Conservation (phyloP, 495 filamentous ascomycete species). For the Pyrenopolyporus hunteri region DNA sequence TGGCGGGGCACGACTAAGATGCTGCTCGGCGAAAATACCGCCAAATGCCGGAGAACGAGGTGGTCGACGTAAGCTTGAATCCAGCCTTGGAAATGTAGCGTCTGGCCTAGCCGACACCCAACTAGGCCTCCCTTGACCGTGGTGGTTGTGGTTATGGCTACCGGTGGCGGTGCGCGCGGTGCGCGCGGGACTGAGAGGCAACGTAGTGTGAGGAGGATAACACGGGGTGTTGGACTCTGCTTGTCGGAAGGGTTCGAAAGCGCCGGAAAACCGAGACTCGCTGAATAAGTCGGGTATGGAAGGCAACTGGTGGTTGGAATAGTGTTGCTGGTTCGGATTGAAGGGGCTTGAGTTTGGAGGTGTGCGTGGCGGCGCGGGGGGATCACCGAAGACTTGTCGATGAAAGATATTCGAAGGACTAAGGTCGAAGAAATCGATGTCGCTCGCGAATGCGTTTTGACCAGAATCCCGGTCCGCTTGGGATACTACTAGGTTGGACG, state of each 20-base stretch:
- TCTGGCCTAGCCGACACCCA: neutral
- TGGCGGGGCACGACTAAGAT: neutral
- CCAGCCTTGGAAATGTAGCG: neutral
- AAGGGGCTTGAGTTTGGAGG: neutral
- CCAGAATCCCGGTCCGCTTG: slow-evolving; percentile 16
- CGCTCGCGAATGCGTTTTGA: slow-evolving; percentile 9
- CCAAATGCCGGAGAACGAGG: neutral
- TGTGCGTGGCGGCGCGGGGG: neutral
- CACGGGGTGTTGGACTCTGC: neutral
- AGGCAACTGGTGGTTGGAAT: slow-evolving; percentile 5
- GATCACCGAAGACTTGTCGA: neutral
- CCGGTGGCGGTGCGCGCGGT: neutral
- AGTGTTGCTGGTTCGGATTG: neutral
- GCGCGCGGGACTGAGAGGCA: too few relatives aligned
- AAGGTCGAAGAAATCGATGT: slow-evolving; percentile 4
- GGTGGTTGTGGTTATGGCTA: neutral
- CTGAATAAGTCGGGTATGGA: slow-evolving; percentile 10
- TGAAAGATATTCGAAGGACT: neutral
- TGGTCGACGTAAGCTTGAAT: neutral
- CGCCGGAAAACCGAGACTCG: neutral
- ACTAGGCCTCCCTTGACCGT: neutral
- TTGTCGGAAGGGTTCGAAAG: neutral
- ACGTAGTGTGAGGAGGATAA: neutral
- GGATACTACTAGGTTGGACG: slow-evolving; percentile 24
- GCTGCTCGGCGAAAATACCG: neutral